Base-by-base conservation (phyloP, 1,284 basidiomycete genomes). In the Naganishia albida region DNA sequence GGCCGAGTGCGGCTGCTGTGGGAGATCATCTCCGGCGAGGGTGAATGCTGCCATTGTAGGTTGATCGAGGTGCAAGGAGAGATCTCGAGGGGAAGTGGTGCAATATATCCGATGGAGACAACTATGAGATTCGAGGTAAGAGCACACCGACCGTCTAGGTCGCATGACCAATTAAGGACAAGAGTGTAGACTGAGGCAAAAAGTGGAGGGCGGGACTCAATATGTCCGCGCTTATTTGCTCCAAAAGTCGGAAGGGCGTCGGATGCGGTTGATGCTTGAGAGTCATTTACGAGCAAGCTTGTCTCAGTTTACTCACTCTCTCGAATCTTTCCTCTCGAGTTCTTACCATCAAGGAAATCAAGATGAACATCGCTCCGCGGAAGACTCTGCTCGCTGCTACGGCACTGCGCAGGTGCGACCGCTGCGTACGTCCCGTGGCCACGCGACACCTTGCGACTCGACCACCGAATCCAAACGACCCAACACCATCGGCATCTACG, bases 401-500 rank as follows among this genome's bases (percentile, higher is more conserved):
- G 23, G 18, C 57, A 39, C 28, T 40, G 34, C 42, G 26, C n/a
- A 7, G 46, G 7, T 25, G 49, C 23, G 23, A 3, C 6, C 39
- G 40, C 42, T 44, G 26, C 40, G 3, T 23, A 26, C 18, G 43
- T 48, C 20, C 28, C 15, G 3, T 42, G 13, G 13, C 28, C 12
- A 42, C 13, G 8, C 48, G 54, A 7, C n/a, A 34, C 23, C n/a
- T 53, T 26, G 56, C 56, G 39, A 54, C 55, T 6, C 52, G 39
- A 16, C 54, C 55, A 2, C 49, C 48, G 1, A 55, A 44, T 18
- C 26, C 63, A n/a, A 25, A 44, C 50, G 64, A 52, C 15, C 52
- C 43, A 13, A 50, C 60, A 42, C 51, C 34, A 12, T 63, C 26
- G 50, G 59, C 66, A 65, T 67, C 64, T 1, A 70, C 71, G 3